These are phyloP conservation scores for Aspergillus egyptiacus DNA, from an alignment of 495 filamentous ascomycete species.

Conservation along the genomic window DNA sequence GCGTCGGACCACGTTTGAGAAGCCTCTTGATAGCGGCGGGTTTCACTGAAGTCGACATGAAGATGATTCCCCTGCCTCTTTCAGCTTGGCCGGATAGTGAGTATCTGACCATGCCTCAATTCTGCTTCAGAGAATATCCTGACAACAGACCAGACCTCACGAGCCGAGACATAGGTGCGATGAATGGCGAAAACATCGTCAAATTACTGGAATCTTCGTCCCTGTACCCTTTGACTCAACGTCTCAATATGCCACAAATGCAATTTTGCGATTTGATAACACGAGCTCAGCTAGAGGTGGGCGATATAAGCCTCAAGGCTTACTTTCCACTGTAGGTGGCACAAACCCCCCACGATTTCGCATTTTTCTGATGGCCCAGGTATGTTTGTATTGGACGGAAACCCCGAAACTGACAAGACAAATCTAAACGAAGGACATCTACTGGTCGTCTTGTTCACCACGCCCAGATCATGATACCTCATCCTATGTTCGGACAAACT, in stretches of 20 bases:
- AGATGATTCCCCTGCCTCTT: conserved; percentile 66
- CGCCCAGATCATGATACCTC: neutral
- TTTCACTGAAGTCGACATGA: conserved; percentile 63
- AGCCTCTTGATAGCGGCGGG: conserved; percentile 61
- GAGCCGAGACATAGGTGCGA: conserved; percentile 55
- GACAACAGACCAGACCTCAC: conserved; percentile 45
- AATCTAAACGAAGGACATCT: neutral
- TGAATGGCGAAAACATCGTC: conserved; percentile 56
- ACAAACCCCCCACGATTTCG: neutral
- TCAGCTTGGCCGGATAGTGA: conserved; percentile 70
- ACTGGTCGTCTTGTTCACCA: neutral
- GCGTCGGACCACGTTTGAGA: conserved; percentile 59
- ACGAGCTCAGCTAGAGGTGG: conserved; percentile 61
- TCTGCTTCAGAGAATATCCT: neutral
- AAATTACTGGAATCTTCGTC: conserved; percentile 56
- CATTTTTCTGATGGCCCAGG: conserved; percentile 28
- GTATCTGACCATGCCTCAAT: neutral
- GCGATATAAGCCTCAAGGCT: conserved; percentile 58
- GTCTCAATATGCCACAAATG: conserved; percentile 53
- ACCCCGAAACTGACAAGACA: conserved; percentile 15
- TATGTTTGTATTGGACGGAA: conserved; percentile 57
- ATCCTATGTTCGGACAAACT: neutral
- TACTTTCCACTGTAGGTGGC: conserved; percentile 68
- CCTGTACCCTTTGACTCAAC: conserved; percentile 56
- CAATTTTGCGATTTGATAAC: conserved; percentile 61